These are phyloP conservation scores for Pneumocystis carinii DNA, from an alignment of 1,139 yeast species.

Conservation along the genomic window DNA sequence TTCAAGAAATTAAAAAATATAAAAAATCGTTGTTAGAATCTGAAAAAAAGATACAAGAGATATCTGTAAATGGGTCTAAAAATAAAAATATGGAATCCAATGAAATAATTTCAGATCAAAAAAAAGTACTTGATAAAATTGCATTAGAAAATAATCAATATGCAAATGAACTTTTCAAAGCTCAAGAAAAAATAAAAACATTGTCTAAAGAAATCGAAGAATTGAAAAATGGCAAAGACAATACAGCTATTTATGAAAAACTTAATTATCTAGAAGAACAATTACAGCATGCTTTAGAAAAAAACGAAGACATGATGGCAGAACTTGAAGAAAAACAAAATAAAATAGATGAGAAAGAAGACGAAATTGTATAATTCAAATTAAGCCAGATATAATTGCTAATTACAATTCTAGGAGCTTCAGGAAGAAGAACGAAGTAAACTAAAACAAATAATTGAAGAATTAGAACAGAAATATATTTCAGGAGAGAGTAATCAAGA, in stretches of 20 bases:
- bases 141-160: conserved; percentile 1
- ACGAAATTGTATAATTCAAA: conserved; percentile 1
- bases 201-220: not conserved
- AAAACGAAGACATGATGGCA: not conserved
- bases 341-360: conserved; percentile 1
- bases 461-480: not conserved
- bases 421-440: not conserved
- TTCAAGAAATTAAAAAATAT: conserved; percentile 11
- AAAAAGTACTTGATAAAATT: conserved; percentile 1
- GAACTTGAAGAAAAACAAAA: not conserved
- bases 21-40: conserved; percentile 13
- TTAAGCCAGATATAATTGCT: not conserved
- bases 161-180: conserved; percentile 4
- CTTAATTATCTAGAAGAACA: not conserved
- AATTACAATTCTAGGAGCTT: not conserved
- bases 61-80: conserved; percentile 1
- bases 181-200: not conserved
- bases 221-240: not conserved
- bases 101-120: conserved; percentile 10
- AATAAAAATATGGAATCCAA: conserved; percentile 1
- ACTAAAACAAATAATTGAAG: not conserved
- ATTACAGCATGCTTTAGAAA: not conserved
- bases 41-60: conserved; percentile 9
- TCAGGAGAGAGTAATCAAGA: not conserved
- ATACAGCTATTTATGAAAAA: not conserved